Evolutionary conservation across 345 rosid species (phyloP).

Genomic region (Alliaria petiolata): DNA sequence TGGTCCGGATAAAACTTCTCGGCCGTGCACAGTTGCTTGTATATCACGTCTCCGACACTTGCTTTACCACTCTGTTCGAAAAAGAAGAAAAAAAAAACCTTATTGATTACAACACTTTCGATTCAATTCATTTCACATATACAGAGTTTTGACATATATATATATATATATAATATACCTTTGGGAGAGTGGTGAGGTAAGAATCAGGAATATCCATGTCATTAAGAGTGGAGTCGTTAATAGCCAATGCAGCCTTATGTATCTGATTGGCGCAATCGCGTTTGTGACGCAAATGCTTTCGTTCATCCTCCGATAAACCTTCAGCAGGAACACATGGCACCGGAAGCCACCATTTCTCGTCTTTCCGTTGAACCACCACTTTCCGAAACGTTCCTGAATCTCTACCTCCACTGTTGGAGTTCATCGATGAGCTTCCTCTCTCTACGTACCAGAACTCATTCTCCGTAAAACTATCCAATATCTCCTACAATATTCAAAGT

Average conservation of each 20-base stretch:
- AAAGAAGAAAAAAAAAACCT: background rate
- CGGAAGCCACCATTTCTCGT: constrained; percentile 99
- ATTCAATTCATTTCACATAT: background rate
- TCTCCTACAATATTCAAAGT: constrained; percentile 50
- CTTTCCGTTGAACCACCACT: constrained; percentile 62
- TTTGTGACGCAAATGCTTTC: constrained; percentile 59
- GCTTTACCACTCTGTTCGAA: constrained; percentile 70
- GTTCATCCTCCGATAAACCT: constrained; percentile 78
- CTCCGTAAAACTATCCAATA: constrained; percentile 68
- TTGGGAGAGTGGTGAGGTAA: constrained; percentile 77
- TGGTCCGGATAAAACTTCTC: constrained; percentile 71
- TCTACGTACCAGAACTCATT: constrained; percentile 91
- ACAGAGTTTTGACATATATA: background rate
- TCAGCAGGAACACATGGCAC: constrained; percentile 77
- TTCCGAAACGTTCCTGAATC: constrained; percentile 73
- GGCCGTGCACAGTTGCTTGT: constrained; percentile 51
- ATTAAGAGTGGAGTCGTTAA: constrained; percentile 65
- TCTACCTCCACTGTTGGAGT: constrained; percentile 51
- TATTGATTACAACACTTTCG: background rate
- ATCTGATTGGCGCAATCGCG: constrained; percentile 78
- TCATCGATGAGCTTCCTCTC: constrained; percentile 69
- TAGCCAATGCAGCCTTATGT: constrained; percentile 96
- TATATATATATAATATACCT: constrained; percentile 36
- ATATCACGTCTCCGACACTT: constrained; percentile 76
- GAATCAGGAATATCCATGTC: constrained; percentile 92